These are phyloP conservation scores for Eutrema heterophyllum DNA, from an alignment of 345 rosid species.

Conservation along the genomic window DNA sequence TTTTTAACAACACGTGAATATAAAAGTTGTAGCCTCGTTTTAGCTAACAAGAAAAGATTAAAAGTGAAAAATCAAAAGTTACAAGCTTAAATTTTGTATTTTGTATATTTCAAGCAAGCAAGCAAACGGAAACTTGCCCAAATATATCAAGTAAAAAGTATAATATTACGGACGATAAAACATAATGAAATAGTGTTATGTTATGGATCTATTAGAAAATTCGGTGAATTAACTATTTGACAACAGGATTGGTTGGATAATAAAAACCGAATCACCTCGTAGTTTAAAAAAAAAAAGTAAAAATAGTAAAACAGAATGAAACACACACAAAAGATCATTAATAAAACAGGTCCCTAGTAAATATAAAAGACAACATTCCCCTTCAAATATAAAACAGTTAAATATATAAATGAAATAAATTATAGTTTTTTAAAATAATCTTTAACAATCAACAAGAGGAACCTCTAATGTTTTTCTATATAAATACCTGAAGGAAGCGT, in stretches of 20 bases:
- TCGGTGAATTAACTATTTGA: no score
- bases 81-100: neutral
- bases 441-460: neutral
- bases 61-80: neutral
- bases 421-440: neutral
- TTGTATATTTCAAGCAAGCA: slow-evolving; percentile 3
- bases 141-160: neutral
- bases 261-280: no score
- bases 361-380: neutral
- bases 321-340: neutral
- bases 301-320: slow-evolving; percentile 8
- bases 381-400: neutral
- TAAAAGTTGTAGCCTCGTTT: neutral
- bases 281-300: no score
- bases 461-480: neutral
- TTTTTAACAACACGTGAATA: neutral
- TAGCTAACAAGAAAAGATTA: neutral
- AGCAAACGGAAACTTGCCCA: neutral
- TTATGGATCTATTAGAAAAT: no score
- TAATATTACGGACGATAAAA: neutral
- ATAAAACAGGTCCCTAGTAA: neutral
- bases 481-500: slow-evolving; percentile 21
- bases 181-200: neutral
- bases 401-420: neutral
- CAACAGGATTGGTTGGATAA: no score